Evolutionary conservation across 192 early-diverging fungal species (phyloP).

Genomic region (Coemansia guatemalensis): DNA sequence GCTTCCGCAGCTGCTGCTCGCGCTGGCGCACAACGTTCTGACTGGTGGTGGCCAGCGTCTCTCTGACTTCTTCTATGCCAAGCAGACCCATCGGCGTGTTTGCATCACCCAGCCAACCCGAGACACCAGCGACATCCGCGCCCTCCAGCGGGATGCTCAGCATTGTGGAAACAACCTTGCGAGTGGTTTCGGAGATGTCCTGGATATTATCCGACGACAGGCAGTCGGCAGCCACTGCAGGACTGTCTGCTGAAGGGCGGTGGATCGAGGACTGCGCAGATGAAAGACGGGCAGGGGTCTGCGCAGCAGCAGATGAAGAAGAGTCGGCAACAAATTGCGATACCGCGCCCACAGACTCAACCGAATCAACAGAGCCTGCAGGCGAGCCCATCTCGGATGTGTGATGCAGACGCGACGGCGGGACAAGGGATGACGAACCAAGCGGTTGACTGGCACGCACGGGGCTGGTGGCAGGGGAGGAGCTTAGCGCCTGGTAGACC

Average conservation of each 20-base stretch:
- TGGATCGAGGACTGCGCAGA: not conserved
- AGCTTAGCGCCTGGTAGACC: slow-evolving; percentile 41
- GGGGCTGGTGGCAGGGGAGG: slow-evolving; percentile 2
- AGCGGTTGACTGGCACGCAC: not conserved
- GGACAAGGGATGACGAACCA: not conserved
- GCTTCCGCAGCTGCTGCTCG: slow-evolving; percentile 42
- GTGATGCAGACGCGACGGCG: slow-evolving; percentile 18
- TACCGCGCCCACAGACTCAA: slow-evolving; percentile 17
- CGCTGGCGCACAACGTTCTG: slow-evolving; percentile 46
- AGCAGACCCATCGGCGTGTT: slow-evolving; percentile 49
- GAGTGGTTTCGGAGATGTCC: slow-evolving; percentile 39
- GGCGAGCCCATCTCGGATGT: slow-evolving; percentile 32
- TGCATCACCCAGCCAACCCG: slow-evolving; percentile 48
- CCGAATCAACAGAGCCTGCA: slow-evolving; percentile 8
- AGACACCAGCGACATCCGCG: slow-evolving; percentile 42
- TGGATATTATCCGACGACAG: slow-evolving; percentile 40
- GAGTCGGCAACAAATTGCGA: slow-evolving; percentile 21
- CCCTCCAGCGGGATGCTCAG: slow-evolving; percentile 48
- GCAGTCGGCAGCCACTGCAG: not conserved
- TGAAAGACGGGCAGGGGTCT: not conserved
- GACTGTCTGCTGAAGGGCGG: not conserved
- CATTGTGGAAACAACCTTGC: slow-evolving; percentile 37
- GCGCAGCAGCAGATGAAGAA: not conserved
- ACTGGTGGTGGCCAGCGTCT: slow-evolving; percentile 45
- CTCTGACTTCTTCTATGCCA: slow-evolving; percentile 35